Percentiles rank a stretch among this genome's conserved stretches.
Conservation (phyloP, 768 basidiomycete species). For the Amanita brunnescens region DNA sequence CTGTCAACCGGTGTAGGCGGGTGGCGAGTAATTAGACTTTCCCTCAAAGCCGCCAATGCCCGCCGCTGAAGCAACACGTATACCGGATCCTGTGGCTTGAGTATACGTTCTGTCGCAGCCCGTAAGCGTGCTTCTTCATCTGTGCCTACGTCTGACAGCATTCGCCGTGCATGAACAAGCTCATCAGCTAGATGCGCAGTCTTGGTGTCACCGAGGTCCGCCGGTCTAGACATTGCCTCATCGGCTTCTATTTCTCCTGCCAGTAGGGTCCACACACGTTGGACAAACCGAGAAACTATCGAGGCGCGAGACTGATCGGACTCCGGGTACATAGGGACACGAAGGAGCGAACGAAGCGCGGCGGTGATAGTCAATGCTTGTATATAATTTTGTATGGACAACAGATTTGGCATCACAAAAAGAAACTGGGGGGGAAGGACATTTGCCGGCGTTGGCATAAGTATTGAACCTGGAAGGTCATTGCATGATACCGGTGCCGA, state of each 20-base stretch:
- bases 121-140: slow-evolving; percentile 48
- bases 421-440: slow-evolving; percentile 59
- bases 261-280: slow-evolving; percentile 60
- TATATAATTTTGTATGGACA: slow-evolving; percentile 58
- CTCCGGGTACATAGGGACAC: slow-evolving; percentile 21
- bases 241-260: slow-evolving; percentile 44
- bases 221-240: slow-evolving; percentile 8
- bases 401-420: slow-evolving; percentile 43
- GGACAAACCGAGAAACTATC: slow-evolving; percentile 33
- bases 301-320: slow-evolving; percentile 7
- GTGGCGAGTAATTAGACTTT: slow-evolving; percentile 11
- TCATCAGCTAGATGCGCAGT: slow-evolving; percentile 68
- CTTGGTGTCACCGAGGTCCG: slow-evolving; percentile 34
- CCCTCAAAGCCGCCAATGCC: slow-evolving; percentile 34
- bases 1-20: neutral
- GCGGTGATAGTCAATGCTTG: slow-evolving; percentile 65
- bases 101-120: slow-evolving; percentile 51
- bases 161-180: slow-evolving; percentile 45
- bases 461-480: slow-evolving; percentile 15
- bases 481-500: slow-evolving; percentile 31
- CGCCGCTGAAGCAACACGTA: slow-evolving; percentile 56
- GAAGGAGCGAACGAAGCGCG: slow-evolving; percentile 47
- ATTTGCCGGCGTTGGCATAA: slow-evolving; percentile 23
- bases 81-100: slow-evolving; percentile 56
- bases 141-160: slow-evolving; percentile 15